Base-by-base conservation (phyloP, 345 rosid genomes). In the Laguncularia racemosa region DNA sequence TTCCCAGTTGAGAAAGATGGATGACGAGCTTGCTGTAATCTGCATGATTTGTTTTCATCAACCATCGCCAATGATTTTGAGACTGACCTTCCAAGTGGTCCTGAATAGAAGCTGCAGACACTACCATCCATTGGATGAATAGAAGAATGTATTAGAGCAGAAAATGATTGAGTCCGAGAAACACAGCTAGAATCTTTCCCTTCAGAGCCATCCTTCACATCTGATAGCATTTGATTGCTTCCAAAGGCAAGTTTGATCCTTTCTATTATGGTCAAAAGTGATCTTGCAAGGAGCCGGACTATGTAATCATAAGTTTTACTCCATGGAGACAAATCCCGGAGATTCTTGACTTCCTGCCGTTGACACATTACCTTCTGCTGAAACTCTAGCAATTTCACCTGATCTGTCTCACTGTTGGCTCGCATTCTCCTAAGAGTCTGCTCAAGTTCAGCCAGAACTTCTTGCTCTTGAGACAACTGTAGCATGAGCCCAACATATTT, bases 381-480 rank as follows among this genome's bases (percentile, higher is more conserved):
- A 74, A 71, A 71, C 62, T 85, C 80, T 0, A 71, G 60, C 64
- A 85, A 59, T 60, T 75, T 85, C 56, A 67, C 69, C 48, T 50
- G 63, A 54, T 77, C 72, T 5, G 63, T 48, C 20, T 58, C 69
- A 3, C 68, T 44, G 62, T 77, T 82, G 51, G 72, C 69, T 19
- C 62, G 62, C 83, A 76, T 73, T 74, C 88, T 82, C 66, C 81
- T 43, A 28, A 78, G 79, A 64, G 77, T 75, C 69, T 77, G 84
- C 71, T 85, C 89, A 46, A 78, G 83, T 62, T 85, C 92, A 5
- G 78, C 83, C 55, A 82, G 68, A 56, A 80, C 86, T 51, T 82
- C 88, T 58, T 78, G 61, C 73, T 85, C 88, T 20, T 73, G 80
- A 56, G 81, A 58, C 68, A 80, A 68, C 59, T 82, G 84, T 67